Evolutionary conservation across 1,139 yeast species (phyloP), one percentile per base, ranked within the genome.

Genomic region (Petasospora rhodanensis): DNA sequence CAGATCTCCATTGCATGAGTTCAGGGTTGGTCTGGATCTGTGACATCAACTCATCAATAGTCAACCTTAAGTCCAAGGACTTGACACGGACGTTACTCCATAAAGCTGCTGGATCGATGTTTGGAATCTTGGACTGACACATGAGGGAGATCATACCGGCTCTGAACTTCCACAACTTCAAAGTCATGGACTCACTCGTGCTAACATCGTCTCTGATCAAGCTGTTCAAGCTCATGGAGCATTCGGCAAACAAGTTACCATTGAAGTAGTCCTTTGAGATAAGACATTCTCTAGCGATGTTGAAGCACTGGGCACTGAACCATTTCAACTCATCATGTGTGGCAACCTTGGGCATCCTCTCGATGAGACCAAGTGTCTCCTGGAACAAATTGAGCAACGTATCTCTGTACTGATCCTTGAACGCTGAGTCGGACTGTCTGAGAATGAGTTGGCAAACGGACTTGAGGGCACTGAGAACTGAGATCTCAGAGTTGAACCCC

Each of bases 401-500:
- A 2, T 25, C 40, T 6, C 24, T 19, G 26, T 45, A 45, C 16
- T 41, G 28, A 5, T 23, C 26, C 14, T 25, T 17, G 16, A 23
- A 19, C 4, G 22, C 12, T n/a, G 29, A 11, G 6, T 26, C 28
- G 4, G 17, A 24, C 37, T 44, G 46, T 22, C 46, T 51, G n/a
- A 47, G 27, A 17, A 46, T 45, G 26, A 55, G 37, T 26, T 50
- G 47, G 13, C 55, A 38, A 9, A 51, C 52, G 7, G 47, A 42
- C 21, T 52, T 39, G 19, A 56, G 38, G 1, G 55, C 46, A 7
- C 46, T 32, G 4, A 52, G 42, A 6, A 52, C 29, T 1, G 55
- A 37, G 2, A 49, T 26, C 5, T 34, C 39, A 3, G 38, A 26
- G 2, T 38, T 34, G 6, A 36, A 28, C 5, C 40, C 34, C 4